Base-by-base conservation (phyloP, 257 asterid genomes). In the Salvia rosmarinus region DNA sequence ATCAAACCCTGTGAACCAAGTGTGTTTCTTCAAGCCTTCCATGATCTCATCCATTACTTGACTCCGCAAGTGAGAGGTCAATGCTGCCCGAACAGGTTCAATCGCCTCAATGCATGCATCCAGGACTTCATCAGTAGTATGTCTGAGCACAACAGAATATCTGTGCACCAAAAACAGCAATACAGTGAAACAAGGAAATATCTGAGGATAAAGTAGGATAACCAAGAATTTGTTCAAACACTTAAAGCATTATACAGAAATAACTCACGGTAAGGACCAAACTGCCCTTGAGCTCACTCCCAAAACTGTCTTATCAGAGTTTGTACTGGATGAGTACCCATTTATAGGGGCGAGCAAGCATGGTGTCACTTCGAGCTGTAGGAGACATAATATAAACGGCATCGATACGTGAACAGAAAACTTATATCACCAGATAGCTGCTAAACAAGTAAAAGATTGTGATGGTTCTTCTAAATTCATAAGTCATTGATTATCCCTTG, bases 71-170 rank as follows among this genome's bases (percentile, higher is more conserved):
- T 70, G 92, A 73, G 95, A 82, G 63, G 97, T 89, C 74, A 91
- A 55, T 62, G 88, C 95, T 57, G 92, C 96, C 37, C 85, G 86
- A 28, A 64, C 78, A 40, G 95, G 96, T 82, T 89, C 91, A 43
- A 87, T 87, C 55, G 96, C 90, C 84, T 91, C 97, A 42, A 83
- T 68, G 82, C 97, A 91, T 58, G 96, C 97, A 78, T 89, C 97
- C 68, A 87, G 88, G 76, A 91, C 96, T 91, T 91, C 97, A 81
- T 89, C 96, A 23, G 95, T 91, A 55, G 97, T 91, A 83, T 91
- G 97, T 81, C 97, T 86, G 68, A 91, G 95, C 77, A 91, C 94
- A 80, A 86, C 71, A 56, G 97, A 91, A 80, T 91, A 91, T 57
- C 97, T 91, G 90, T 70, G 56, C 77, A 77, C 50, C 77, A 72